Conservation (phyloP, 306 rosid species). For the Arachis stenosperma region DNA sequence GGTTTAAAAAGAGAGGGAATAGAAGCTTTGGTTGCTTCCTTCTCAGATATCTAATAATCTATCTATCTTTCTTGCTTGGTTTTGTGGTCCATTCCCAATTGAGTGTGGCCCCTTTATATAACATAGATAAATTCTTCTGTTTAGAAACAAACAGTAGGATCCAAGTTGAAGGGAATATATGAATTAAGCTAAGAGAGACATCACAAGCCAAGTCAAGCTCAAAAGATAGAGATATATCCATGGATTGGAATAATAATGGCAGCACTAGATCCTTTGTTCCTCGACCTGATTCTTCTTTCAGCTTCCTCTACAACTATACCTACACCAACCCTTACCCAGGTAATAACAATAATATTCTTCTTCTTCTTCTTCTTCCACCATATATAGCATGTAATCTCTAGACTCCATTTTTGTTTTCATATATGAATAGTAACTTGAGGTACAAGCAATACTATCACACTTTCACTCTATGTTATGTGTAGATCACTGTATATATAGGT, state of each 20-base stretch:
- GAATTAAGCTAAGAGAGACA: no score
- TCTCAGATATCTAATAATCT: neutral
- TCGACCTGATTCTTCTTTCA: conserved; percentile 62
- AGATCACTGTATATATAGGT: no score
- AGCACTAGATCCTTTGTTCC: conserved; percentile 66
- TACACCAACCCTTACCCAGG: conserved; percentile 63
- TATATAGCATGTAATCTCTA: no score
- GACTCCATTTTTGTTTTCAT: conserved; percentile 10
- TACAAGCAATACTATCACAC: conserved; percentile 29
- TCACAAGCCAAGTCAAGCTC: no score
- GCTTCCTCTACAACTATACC: conserved; percentile 74
- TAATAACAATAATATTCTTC: conserved; percentile 19
- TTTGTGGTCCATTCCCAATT: conserved; percentile 60
- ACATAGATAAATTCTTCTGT: conserved; percentile 20
- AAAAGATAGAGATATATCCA: conserved; percentile 6
- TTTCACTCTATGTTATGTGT: no score
- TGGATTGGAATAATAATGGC: conserved; percentile 74
- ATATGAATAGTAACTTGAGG: conserved; percentile 34
- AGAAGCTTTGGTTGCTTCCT: conserved; percentile 37
- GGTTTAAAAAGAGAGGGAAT: conserved; percentile 36
- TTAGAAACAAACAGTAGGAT: neutral
- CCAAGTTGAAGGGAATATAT: conserved; percentile 21
- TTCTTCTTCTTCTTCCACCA: conserved; percentile 22
- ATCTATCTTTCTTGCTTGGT: conserved; percentile 34
- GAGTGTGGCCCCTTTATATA: conserved; percentile 48